A percentile compares a stretch with the other conserved stretches of the same genome.
phyloP scores from a whole-genome alignment of 768 basidiomycete genomes.

The Suillus bovinus region DNA sequence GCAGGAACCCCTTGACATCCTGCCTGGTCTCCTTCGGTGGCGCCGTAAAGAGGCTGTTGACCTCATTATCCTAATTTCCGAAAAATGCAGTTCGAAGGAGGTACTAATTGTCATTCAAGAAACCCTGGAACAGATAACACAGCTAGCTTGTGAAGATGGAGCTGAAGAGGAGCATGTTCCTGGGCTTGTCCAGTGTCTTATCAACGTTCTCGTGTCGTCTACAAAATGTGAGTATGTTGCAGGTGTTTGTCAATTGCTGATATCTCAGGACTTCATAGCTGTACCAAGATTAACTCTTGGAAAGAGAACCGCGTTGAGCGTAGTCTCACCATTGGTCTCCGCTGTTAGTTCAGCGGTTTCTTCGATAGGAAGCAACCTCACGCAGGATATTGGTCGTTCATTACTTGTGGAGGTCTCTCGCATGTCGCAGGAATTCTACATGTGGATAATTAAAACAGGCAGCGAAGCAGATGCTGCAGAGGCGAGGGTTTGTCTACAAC shows the following conservation, averaged over 20 bases:
- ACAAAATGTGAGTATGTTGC: conserved; percentile 20
- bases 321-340: conserved; percentile 22
- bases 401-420: conserved; percentile 20
- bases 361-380: conserved; percentile 17
- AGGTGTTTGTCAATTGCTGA: conserved; percentile 4
- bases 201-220: conserved; percentile 21
- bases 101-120: conserved; percentile 43
- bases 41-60: conserved; percentile 28
- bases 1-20: conserved; percentile 42
- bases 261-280: conserved; percentile 14
- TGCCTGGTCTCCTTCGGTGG: conserved; percentile 38
- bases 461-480: conserved; percentile 2
- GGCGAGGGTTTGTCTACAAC: conserved; percentile 23
- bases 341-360: conserved; percentile 16
- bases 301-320: conserved; percentile 23
- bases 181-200: conserved; percentile 14
- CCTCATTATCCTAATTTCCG: conserved; percentile 35
- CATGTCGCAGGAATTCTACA: conserved; percentile 17
- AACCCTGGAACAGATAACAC: conserved; percentile 32
- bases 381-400: conserved; percentile 19
- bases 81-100: conserved; percentile 40
- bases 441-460: conserved; percentile 17
- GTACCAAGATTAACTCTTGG: conserved; percentile 26
- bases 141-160: conserved; percentile 15
- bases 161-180: conserved; percentile 21